Evolutionary conservation across 2,329 filamentous ascomycete species (phyloP).

Genomic region (Cordyceps cicadae): DNA sequence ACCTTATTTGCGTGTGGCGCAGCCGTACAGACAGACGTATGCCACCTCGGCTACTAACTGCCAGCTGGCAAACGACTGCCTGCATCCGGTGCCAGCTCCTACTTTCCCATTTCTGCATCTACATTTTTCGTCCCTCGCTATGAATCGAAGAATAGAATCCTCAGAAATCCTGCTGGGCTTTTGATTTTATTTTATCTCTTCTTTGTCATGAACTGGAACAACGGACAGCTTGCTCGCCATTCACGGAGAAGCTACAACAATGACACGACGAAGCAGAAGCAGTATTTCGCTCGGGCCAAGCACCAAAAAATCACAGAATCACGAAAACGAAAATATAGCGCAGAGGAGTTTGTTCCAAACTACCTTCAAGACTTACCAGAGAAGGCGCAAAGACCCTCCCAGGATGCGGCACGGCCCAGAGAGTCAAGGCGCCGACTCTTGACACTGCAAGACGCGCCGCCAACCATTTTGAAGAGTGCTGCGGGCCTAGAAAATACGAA

Average conservation of each 20-base stretch:
- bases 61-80: conserved; percentile 8
- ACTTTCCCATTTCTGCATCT: conserved; percentile 5
- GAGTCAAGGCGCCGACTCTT: background rate
- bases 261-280: conserved; percentile 27
- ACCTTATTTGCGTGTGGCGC: background rate
- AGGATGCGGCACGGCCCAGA: background rate
- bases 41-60: background rate
- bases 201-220: conserved; percentile 34
- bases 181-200: background rate
- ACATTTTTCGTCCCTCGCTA: background rate
- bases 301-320: background rate
- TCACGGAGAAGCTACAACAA: conserved; percentile 25
- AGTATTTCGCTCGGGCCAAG: conserved; percentile 29
- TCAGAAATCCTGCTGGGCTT: background rate
- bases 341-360: conserved; percentile 20
- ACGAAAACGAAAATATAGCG: background rate
- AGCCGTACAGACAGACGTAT: background rate
- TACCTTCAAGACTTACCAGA: conserved; percentile 15
- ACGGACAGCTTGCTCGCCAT: conserved; percentile 29
- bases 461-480: background rate
- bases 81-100: background rate
- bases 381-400: background rate
- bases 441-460: background rate
- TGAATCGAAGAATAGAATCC: background rate
- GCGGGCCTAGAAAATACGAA: background rate